Evolutionary conservation across 495 filamentous ascomycete genomes (phyloP).

Genomic region (Tuber brumale): DNA sequence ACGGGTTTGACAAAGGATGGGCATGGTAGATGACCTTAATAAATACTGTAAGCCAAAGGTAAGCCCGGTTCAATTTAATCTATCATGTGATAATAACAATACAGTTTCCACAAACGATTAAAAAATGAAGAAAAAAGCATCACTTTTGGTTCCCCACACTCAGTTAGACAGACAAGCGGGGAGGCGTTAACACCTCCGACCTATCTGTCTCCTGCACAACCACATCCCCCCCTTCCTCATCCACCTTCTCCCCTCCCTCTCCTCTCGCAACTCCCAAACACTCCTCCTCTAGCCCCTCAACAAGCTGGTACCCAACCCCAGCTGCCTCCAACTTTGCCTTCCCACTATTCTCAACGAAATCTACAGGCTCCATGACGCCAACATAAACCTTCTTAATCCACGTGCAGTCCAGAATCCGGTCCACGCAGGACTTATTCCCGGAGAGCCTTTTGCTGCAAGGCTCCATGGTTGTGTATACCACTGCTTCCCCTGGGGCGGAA

Average conservation of each 20-base stretch:
- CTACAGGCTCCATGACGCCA: conserved; percentile 80
- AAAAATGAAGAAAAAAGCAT: neutral
- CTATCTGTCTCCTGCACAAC: neutral
- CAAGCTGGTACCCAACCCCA: conserved; percentile 65
- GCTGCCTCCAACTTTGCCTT: conserved; percentile 61
- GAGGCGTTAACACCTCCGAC: neutral
- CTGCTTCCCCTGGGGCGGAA: conserved; percentile 45
- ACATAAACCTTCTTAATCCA: conserved; percentile 75
- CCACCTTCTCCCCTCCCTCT: conserved; percentile 56
- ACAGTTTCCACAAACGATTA: neutral
- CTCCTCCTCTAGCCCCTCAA: conserved; percentile 70
- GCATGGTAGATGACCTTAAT: neutral
- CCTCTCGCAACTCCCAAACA: conserved; percentile 74
- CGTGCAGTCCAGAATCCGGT: conserved; percentile 64
- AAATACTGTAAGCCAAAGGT: neutral
- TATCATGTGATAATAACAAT: neutral
- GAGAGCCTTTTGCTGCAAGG: conserved; percentile 76
- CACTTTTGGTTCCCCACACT: neutral
- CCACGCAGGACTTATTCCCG: conserved; percentile 74
- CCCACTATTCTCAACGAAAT: conserved; percentile 78
- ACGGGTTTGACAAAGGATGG: neutral
- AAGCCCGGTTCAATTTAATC: neutral
- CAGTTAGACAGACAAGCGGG: neutral
- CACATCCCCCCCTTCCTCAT: neutral
- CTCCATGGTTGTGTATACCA: conserved; percentile 90